Conservation (phyloP, 1,139 yeast species). For the Debaryomyces psychrophilus region DNA sequence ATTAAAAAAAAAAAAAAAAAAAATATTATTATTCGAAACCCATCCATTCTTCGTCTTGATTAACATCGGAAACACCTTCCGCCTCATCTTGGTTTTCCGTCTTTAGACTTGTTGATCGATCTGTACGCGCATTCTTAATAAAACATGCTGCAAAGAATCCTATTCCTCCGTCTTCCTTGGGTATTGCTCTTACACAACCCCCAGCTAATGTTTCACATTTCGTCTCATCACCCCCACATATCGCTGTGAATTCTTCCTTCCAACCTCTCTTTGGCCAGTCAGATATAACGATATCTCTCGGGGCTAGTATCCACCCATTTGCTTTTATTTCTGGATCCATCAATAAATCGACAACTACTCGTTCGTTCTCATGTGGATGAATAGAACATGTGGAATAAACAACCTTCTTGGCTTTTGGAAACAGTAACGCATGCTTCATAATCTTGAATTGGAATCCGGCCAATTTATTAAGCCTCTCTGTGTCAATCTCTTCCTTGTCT, state of each 20-base stretch:
- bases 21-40: conserved; percentile 17
- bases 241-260: conserved; percentile 60
- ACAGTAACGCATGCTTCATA: conserved; percentile 83
- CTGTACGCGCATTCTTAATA: conserved; percentile 32
- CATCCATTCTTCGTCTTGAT: conserved; percentile 21
- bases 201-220: conserved; percentile 64
- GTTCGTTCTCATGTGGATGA: conserved; percentile 90
- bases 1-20: conserved; percentile 1
- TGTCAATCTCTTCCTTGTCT: conserved; percentile 47
- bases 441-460: conserved; percentile 86
- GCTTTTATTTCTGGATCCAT: conserved; percentile 60
- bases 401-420: conserved; percentile 75
- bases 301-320: conserved; percentile 77
- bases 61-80: no score
- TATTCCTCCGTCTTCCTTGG: conserved; percentile 92
- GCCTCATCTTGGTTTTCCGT: conserved; percentile 9
- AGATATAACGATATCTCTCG: conserved; percentile 68
- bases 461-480: conserved; percentile 66
- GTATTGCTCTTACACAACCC: conserved; percentile 83
- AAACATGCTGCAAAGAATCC: conserved; percentile 95
- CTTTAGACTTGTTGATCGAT: background rate
- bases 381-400: conserved; percentile 96
- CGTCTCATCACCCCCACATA: conserved; percentile 46
- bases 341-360: conserved; percentile 79
- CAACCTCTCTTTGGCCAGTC: conserved; percentile 86